phyloP scores from a whole-genome alignment of 1,284 basidiomycete genomes.

The Sphaerobolus stellatus region DNA sequence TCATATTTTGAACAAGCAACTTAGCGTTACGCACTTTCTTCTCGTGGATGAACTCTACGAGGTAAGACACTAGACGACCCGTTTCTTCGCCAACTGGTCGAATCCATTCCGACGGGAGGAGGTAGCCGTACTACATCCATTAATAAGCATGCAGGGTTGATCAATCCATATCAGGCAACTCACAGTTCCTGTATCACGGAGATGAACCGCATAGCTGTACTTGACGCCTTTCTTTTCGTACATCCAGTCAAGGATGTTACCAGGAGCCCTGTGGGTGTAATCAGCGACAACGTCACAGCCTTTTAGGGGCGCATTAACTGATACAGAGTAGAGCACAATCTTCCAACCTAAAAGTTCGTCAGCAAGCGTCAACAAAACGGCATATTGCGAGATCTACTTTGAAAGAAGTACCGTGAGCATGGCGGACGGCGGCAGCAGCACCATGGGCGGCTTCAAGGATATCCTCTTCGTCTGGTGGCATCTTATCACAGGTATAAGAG shows the following conservation, averaged over 20 bases:
- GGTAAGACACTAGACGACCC: conserved; percentile 59
- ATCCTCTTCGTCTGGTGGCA: conserved; percentile 79
- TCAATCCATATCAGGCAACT: conserved; percentile 26
- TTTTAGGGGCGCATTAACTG: conserved; percentile 37
- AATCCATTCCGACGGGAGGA: conserved; percentile 72
- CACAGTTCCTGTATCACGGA: conserved; percentile 82
- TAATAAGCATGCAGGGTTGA: conserved; percentile 6
- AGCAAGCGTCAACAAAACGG: background rate
- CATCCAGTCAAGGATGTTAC: conserved; percentile 77
- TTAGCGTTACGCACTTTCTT: conserved; percentile 5
- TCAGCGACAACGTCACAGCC: background rate
- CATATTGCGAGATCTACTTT: conserved; percentile 33
- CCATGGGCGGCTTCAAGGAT: conserved; percentile 77
- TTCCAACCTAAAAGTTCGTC: conserved; percentile 52
- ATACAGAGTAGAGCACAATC: conserved; percentile 67
- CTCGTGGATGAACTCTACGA: conserved; percentile 64
- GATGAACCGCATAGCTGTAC: conserved; percentile 75
- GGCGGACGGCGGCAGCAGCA: conserved; percentile 60
- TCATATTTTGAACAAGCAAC: background rate
- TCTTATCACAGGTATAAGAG: conserved; percentile 67
- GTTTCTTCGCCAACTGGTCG: conserved; percentile 79
- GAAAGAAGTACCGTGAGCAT: conserved; percentile 55
- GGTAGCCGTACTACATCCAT: conserved; percentile 69
- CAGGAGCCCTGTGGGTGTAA: conserved; percentile 48
- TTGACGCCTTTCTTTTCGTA: conserved; percentile 66